These are phyloP conservation scores for Penicillium flavigenum DNA, from an alignment of 495 filamentous ascomycete genomes.

Conservation along the genomic window DNA sequence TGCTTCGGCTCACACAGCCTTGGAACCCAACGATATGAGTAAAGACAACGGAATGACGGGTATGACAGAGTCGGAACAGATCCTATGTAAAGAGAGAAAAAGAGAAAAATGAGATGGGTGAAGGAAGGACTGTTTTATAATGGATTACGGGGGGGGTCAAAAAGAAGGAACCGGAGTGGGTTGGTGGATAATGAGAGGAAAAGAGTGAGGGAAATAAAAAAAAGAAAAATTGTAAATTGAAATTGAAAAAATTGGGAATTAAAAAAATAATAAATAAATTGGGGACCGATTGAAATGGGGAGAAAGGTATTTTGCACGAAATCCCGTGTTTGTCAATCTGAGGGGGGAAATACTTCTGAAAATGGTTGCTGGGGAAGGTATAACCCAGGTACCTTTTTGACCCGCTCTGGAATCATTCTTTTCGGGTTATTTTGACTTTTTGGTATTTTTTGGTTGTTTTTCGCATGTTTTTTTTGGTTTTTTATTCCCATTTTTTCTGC, in stretches of 20 bases:
- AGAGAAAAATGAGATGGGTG: constrained; percentile 26
- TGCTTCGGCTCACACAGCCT: constrained; percentile 49
- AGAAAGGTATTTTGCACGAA: constrained; percentile 11
- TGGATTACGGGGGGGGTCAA: constrained; percentile 24
- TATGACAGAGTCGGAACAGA: constrained; percentile 48
- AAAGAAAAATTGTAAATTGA: constrained; percentile 12
- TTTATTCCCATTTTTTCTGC: constrained; percentile 6
- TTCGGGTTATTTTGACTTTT: constrained; percentile 5
- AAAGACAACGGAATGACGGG: constrained; percentile 39
- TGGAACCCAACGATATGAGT: constrained; percentile 46
- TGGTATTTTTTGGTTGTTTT: background rate
- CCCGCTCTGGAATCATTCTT: constrained; percentile 6
- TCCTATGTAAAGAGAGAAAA: constrained; percentile 37
- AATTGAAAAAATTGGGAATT: constrained; percentile 16
- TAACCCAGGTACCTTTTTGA: constrained; percentile 5
- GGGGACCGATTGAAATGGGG: constrained; percentile 11
- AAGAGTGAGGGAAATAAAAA: constrained; percentile 26
- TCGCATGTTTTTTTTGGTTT: constrained; percentile 2
- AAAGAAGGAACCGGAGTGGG: constrained; percentile 31
- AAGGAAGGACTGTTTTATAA: constrained; percentile 39
- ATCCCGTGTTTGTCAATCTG: constrained; percentile 11
- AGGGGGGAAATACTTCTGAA: constrained; percentile 13
- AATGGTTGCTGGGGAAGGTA: constrained; percentile 13
- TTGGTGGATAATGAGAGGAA: constrained; percentile 27
- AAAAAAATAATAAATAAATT: constrained; percentile 8